Percentiles rank a stretch among this genome's conserved stretches.
Evolutionary conservation across 1,284 basidiomycete species (phyloP).

Genomic region (Hymenochaete sp.): DNA sequence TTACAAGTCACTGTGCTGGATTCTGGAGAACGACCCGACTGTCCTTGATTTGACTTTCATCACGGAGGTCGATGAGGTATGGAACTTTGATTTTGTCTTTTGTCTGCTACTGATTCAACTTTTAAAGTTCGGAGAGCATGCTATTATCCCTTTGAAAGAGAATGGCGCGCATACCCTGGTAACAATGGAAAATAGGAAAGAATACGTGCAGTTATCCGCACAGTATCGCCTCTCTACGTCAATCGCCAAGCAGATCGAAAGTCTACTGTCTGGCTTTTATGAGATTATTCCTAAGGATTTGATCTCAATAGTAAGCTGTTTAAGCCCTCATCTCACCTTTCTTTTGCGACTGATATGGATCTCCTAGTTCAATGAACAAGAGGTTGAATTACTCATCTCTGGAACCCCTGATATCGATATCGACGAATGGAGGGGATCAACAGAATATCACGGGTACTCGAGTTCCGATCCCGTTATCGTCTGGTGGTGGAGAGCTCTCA

Average conservation of each 20-base stretch:
- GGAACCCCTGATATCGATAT: constrained; percentile 98
- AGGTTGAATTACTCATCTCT: constrained; percentile 95
- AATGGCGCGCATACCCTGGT: constrained; percentile 77
- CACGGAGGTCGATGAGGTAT: constrained; percentile 84
- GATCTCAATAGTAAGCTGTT: constrained; percentile 57
- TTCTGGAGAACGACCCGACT: constrained; percentile 85
- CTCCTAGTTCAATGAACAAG: constrained; percentile 88
- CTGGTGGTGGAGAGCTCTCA: constrained; percentile 99
- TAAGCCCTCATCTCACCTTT: neutral
- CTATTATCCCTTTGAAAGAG: constrained; percentile 80
- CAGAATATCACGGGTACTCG: constrained; percentile 82
- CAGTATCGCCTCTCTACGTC: constrained; percentile 91
- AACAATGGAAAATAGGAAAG: constrained; percentile 92
- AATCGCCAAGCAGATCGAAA: constrained; percentile 95
- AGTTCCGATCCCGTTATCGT: constrained; percentile 90
- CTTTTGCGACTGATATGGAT: constrained; percentile 27
- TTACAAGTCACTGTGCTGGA: constrained; percentile 89
- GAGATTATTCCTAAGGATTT: constrained; percentile 90
- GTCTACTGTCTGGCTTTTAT: constrained; percentile 87
- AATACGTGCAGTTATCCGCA: constrained; percentile 89
- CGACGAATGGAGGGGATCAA: constrained; percentile 95
- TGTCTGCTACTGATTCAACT: constrained; percentile 9
- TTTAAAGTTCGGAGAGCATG: constrained; percentile 79
- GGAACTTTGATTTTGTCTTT: constrained; percentile 22
- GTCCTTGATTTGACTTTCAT: constrained; percentile 81